Evolutionary conservation across 2,329 filamentous ascomycete species (phyloP).

Genomic region (Hirsutella rhossiliensis): DNA sequence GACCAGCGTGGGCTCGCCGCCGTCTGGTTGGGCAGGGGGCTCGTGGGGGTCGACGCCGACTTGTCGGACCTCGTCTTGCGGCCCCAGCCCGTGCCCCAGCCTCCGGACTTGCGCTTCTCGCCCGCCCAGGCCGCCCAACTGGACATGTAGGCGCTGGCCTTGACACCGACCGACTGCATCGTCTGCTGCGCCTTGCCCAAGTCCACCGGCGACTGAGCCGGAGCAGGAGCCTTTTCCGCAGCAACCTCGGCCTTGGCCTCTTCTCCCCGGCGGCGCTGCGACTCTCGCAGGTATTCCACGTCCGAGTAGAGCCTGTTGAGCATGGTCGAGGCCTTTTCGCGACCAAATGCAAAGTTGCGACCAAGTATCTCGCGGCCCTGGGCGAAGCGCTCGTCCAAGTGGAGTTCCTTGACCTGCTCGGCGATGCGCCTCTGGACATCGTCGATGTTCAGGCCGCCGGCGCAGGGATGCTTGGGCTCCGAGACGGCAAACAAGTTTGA

Average conservation of each 20-base stretch:
- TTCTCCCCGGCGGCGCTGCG: conserved; percentile 29
- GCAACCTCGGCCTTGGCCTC: conserved; percentile 16
- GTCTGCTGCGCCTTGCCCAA: conserved; percentile 31
- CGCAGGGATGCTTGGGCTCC: conserved; percentile 85
- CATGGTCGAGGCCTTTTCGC: conserved; percentile 75
- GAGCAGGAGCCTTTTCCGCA: conserved; percentile 1
- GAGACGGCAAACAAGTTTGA: conserved; percentile 88
- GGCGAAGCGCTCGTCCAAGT: conserved; percentile 81
- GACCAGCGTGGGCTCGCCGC: conserved; percentile 18
- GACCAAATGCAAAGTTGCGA: conserved; percentile 78
- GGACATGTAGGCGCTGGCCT: conserved; percentile 52
- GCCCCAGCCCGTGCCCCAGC: conserved; percentile 29
- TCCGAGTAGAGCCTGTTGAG: conserved; percentile 86
- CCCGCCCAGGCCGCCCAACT: conserved; percentile 61
- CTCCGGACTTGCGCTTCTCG: conserved; percentile 57
- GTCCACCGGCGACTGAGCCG: conserved; percentile 11
- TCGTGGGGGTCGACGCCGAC: conserved; percentile 19
- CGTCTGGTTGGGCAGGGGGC: conserved; percentile 24
- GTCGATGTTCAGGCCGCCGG: conserved; percentile 83
- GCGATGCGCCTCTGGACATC: conserved; percentile 84
- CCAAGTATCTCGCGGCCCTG: conserved; percentile 75
- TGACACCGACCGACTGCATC: conserved; percentile 36
- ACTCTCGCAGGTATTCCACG: conserved; percentile 53
- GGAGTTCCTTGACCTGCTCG: conserved; percentile 85
- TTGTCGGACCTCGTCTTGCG: conserved; percentile 20